Base-by-base conservation (phyloP, 176 grass and related monocot genomes). In the Aegilops tauschii region DNA sequence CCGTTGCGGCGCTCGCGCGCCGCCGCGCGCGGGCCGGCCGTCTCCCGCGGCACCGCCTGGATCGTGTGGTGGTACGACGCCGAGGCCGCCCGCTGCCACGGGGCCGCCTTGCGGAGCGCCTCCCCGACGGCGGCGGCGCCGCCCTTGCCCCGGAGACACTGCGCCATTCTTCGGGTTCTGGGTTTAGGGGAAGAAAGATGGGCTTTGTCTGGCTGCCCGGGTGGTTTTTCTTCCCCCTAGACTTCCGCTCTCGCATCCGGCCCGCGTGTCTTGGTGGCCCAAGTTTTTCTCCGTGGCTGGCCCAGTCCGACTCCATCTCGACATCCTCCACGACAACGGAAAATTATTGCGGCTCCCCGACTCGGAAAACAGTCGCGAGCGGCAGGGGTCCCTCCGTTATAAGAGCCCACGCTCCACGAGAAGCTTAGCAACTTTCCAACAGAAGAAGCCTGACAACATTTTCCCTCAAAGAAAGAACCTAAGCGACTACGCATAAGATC, bases 11-110 rank as follows among this genome's bases (percentile, higher is more conserved):
- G 89, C 93, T 91, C 90, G 44, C 83, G 91, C 12, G 88, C 84
- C 20, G 93, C 92, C 13, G 76, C 79, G 45, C 88, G 92, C 11
- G 84, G 73, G 12, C 93, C 96, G 1, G 90, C 6, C 37, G 81
- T 88, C 88, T 95, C 96, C 20, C 96, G 86, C 23, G 90, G 96
- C 9, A 94, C 88, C 7, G 87, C 96, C 65, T 96, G 96, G 81
- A 98, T 92, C 28, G 93, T 98, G 61, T 84, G 86, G 59, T 98
- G 92, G 90, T 98, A 90, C 12, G 67, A 87, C 21, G 92, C 88
- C 0, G 71, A 79, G 23, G 84, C 58, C 42, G 32, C 29, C 12
- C 64, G 73, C 49, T 61, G 28, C 93, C 93, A 98, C 11, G 83
- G 80, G 1, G 83, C 72, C 40, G 70, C 31, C 11, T 81, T 58